Conservation (phyloP, 768 basidiomycete genomes). For the Rhodotorula graminis region DNA sequence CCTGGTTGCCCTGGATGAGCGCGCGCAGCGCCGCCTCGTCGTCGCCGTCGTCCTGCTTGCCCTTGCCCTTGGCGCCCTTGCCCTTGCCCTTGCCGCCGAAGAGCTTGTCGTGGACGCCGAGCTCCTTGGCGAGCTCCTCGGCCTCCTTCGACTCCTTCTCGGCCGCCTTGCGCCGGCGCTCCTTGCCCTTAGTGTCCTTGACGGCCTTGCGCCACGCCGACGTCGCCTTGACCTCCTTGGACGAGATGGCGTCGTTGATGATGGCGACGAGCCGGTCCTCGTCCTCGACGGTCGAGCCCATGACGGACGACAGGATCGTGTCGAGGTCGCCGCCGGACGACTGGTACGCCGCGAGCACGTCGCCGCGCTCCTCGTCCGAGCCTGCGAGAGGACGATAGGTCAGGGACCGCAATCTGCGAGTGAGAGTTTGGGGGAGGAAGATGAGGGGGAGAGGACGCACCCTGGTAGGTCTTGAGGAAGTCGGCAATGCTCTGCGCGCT, state of each 20-base stretch:
- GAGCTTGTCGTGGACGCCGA: slow-evolving; percentile 43
- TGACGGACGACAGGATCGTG: slow-evolving; percentile 76
- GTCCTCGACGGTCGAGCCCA: slow-evolving; percentile 76
- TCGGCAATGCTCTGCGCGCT: slow-evolving; percentile 65
- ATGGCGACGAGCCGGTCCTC: slow-evolving; percentile 73
- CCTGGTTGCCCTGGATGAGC: slow-evolving; percentile 38
- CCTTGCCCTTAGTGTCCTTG: slow-evolving; percentile 68
- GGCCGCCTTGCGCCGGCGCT: slow-evolving; percentile 37
- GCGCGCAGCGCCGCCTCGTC: slow-evolving; percentile 39
- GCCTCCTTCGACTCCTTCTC: slow-evolving; percentile 41
- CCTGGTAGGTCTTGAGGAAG: slow-evolving; percentile 91
- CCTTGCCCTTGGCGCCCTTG: slow-evolving; percentile 10
- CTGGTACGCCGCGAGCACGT: slow-evolving; percentile 69
- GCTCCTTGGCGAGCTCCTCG: slow-evolving; percentile 41
- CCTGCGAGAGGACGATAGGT: slow-evolving; percentile 54
- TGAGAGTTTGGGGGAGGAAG: too few species aligned
- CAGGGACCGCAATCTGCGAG: too few species aligned
- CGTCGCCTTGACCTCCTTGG: slow-evolving; percentile 55
- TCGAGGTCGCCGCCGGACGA: slow-evolving; percentile 69
- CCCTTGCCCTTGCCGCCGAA: slow-evolving; percentile 31
- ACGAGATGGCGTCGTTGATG: slow-evolving; percentile 63
- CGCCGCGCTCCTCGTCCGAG: slow-evolving; percentile 75
- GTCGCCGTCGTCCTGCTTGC: slow-evolving; percentile 25
- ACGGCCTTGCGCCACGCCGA: slow-evolving; percentile 64
- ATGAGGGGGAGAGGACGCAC: slow-evolving; percentile 48